Conservation (phyloP, 176 grass and related monocot genomes). For the Zoysia japonica region DNA sequence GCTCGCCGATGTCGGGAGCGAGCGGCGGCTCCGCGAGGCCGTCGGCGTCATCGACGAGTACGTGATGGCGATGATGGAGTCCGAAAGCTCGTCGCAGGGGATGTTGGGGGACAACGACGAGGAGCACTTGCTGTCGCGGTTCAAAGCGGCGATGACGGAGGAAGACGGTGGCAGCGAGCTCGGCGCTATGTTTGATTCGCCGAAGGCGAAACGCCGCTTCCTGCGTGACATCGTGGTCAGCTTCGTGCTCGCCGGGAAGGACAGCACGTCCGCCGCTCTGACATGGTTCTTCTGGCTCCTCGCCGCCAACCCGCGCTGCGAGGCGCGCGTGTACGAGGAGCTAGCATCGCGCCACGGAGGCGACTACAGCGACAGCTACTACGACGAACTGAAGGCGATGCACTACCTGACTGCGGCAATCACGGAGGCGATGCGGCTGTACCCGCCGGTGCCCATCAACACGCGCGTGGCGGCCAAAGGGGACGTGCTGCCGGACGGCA, state of each 20-base stretch:
- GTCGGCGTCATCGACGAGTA: conserved; percentile 44
- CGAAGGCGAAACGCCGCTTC: conserved; percentile 50
- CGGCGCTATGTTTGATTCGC: conserved; percentile 37
- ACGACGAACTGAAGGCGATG: conserved; percentile 53
- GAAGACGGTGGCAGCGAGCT: conserved; percentile 44
- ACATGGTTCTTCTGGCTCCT: conserved; percentile 86
- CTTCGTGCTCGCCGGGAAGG: conserved; percentile 73
- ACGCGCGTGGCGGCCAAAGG: conserved; percentile 32
- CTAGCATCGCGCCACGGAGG: conserved; percentile 19
- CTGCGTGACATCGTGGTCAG: conserved; percentile 67
- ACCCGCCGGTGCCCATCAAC: conserved; percentile 79
- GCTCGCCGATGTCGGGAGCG: conserved; percentile 49
- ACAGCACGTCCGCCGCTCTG: conserved; percentile 54
- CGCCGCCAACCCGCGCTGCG: conserved; percentile 46
- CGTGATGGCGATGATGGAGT: conserved; percentile 42
- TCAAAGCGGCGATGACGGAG: conserved; percentile 44
- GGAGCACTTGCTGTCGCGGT: conserved; percentile 66
- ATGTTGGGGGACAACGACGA: not conserved
- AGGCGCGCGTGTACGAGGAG: conserved; percentile 49
- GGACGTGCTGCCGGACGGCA: conserved; percentile 74
- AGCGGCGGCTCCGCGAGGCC: conserved; percentile 56
- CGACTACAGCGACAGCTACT: conserved; percentile 2
- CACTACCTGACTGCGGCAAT: conserved; percentile 65
- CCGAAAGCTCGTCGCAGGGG: not conserved
- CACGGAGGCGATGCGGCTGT: conserved; percentile 70